Conservation (phyloP, 768 basidiomycete genomes). For the Leccinum boreale region DNA sequence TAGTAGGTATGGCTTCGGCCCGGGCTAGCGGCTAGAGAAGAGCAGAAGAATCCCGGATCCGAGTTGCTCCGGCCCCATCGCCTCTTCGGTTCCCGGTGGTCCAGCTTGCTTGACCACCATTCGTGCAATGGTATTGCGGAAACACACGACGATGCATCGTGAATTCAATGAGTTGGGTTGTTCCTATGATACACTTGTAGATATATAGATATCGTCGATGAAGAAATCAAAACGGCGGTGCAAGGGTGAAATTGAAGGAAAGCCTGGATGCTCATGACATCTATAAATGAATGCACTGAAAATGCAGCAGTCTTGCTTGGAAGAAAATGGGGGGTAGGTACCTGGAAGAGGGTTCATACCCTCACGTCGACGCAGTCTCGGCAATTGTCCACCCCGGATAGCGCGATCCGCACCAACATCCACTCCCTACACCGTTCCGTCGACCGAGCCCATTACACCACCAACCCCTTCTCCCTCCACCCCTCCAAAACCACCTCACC, state of each 20-base stretch:
- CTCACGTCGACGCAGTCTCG: background rate
- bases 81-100: too few species aligned
- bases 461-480: slow-evolving; percentile 61
- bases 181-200: background rate
- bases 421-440: background rate
- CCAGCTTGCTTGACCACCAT: too few species aligned
- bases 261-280: background rate
- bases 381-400: background rate
- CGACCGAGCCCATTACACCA: slow-evolving; percentile 12
- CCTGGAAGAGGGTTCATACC: background rate
- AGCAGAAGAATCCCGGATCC: too few species aligned
- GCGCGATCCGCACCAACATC: background rate
- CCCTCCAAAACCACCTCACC: slow-evolving; percentile 54
- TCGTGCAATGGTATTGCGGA: background rate
- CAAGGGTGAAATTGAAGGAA: background rate
- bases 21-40: too few species aligned
- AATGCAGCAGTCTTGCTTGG: background rate
- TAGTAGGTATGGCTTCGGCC: too few species aligned
- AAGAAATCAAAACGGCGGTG: background rate
- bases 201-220: background rate
- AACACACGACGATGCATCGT: background rate
- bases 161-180: background rate
- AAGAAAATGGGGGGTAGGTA: background rate
- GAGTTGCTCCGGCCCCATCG: too few species aligned
- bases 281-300: background rate